These are phyloP conservation scores for Solanum clarkiae DNA, from an alignment of 257 asterid species.

Conservation along the genomic window DNA sequence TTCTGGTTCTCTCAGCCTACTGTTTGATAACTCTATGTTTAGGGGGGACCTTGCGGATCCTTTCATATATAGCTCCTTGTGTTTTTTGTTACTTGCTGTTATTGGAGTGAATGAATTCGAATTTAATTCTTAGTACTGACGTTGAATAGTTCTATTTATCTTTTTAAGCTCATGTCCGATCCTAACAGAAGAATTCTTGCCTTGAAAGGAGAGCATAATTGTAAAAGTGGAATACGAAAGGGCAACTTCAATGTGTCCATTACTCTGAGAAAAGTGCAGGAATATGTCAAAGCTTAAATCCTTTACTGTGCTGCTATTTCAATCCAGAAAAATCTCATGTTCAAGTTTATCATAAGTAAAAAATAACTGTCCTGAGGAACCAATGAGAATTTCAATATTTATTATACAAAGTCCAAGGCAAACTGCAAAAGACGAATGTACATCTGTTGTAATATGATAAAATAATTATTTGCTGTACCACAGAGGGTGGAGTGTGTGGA, in stretches of 20 bases:
- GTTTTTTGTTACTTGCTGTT: background rate
- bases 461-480: background rate
- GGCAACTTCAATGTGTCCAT: background rate
- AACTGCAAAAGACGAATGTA: background rate
- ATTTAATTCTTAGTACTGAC: too few species aligned
- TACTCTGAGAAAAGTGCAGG: background rate
- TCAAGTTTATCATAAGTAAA: background rate
- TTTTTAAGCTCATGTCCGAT: background rate
- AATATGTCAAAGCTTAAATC: background rate
- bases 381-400: background rate
- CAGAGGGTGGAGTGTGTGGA: background rate
- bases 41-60: background rate
- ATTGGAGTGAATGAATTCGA: background rate
- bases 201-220: background rate
- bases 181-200: background rate
- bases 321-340: background rate
- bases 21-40: background rate
- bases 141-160: too few species aligned
- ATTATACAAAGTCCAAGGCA: background rate
- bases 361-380: background rate
- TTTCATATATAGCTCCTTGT: background rate
- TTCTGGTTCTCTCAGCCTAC: background rate
- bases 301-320: background rate
- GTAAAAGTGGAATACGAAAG: background rate
- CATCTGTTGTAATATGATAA: background rate